Base-by-base conservation (phyloP, 495 filamentous ascomycete genomes). In the Peziza echinospora region DNA sequence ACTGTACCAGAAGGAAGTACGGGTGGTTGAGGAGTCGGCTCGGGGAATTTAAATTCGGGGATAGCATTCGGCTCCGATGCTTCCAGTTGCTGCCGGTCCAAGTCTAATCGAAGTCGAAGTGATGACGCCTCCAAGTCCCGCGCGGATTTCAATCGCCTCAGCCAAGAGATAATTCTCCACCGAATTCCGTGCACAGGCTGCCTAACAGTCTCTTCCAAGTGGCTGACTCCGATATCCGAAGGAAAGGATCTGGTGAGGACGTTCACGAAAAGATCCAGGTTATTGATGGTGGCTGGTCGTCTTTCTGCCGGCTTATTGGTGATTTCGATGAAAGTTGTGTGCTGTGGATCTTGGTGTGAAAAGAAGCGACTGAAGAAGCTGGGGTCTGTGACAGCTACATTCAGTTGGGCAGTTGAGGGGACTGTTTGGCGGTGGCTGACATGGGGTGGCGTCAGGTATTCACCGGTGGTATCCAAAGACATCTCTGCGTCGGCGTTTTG, bases 291-390 rank as follows among this genome's bases (percentile, higher is more conserved):
- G 8, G 56, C 52, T 10, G 51, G 45, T 11, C 49, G 57, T 8
- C 49, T 46, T 26, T 55, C 56, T 21, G 22, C 26, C 5, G 53
- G 44, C 28, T 53, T 44, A 7, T 47, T 45, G 22, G 46, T 55
- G 26, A 57, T 57, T 25, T 59, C 56, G 5, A 59, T 22, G 46
- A 54, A 58, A n/a, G 59, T 24, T 7, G 56, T 55, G 30, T 59
- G 56, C 11, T 34, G 30, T 26, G 56, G 56, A 26, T 59, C 56
- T 24, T 59, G 56, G 9, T 50, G 50, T 16, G 56, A 49, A 37
- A 59, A 59, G 44, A 59, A 59, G 4, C 56, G 49, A 24, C 49
- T 34, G 26, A 59, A 59, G 30, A 59, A 59, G 5, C 56, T 46
- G 5, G 56, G 52, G 24, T 58, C 59, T 24, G 53, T 26, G 34